A percentile compares a stretch with the other conserved stretches of the same genome.
phyloP scores from a whole-genome alignment of 306 rosid species.

The Rosa persica region DNA sequence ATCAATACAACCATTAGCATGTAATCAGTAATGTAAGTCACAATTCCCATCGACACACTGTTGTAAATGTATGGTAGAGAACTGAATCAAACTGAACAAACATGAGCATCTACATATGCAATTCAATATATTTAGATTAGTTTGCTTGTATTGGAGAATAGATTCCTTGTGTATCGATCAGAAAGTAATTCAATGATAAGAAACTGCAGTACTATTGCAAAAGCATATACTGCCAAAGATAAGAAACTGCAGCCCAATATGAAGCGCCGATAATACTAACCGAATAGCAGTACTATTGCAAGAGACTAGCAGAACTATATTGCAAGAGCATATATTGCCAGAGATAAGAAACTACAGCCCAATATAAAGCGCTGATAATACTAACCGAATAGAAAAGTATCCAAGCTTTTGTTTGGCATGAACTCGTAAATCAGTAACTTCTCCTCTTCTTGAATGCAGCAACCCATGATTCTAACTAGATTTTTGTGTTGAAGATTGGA shows the following conservation, averaged over 20 bases:
- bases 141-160: no score
- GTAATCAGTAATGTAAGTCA: neutral
- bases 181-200: no score
- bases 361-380: neutral
- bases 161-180: no score
- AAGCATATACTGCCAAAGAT: neutral
- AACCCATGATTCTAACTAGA: conserved; percentile 30
- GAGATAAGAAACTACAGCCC: neutral
- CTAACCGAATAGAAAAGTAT: conserved; percentile 35
- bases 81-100: neutral
- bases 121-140: neutral
- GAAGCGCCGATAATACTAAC: conserved; percentile 2
- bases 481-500: neutral
- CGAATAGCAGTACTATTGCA: conserved; percentile 13
- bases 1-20: neutral
- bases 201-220: no score
- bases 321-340: neutral
- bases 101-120: neutral
- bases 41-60: neutral
- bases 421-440: conserved; percentile 26
- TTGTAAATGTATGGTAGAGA: neutral
- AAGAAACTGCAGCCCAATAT: neutral
- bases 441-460: conserved; percentile 35
- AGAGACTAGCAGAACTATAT: no score
- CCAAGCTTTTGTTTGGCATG: conserved; percentile 13